These are phyloP conservation scores for Ustilago esculenta DNA, from an alignment of 1,284 basidiomycete species.

Conservation along the genomic window DNA sequence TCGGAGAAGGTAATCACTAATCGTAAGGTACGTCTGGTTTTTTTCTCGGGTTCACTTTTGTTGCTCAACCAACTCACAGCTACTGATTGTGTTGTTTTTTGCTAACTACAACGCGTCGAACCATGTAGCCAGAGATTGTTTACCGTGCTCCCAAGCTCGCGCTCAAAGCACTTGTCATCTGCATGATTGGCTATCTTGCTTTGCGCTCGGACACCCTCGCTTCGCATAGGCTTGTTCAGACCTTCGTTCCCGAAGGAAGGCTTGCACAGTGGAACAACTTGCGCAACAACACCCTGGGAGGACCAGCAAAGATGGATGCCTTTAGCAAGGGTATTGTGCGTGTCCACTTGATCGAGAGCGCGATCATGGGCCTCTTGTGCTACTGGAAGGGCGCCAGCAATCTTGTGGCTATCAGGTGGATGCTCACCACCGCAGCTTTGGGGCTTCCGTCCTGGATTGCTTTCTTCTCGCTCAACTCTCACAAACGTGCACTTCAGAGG, in stretches of 20 bases:
- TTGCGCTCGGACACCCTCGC: slow-evolving; percentile 39
- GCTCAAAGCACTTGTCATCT: slow-evolving; percentile 2
- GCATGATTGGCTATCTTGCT: slow-evolving; percentile 16
- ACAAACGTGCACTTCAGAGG: slow-evolving; percentile 19
- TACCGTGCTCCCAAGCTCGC: slow-evolving; percentile 38
- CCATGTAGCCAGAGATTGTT: slow-evolving; percentile 38
- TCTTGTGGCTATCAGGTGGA: slow-evolving; percentile 35
- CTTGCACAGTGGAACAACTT: slow-evolving; percentile 35
- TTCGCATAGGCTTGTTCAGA: slow-evolving; percentile 20
- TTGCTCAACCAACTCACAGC: too few relatives aligned
- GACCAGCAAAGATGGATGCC: slow-evolving; percentile 32
- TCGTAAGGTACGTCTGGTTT: slow-evolving; percentile 21
- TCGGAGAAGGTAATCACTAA: slow-evolving; percentile 41
- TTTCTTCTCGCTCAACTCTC: slow-evolving; percentile 51
- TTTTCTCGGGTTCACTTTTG: too few relatives aligned
- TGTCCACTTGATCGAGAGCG: slow-evolving; percentile 26
- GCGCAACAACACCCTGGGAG: slow-evolving; percentile 34
- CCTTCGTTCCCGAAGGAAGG: slow-evolving; percentile 15
- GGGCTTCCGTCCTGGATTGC: slow-evolving; percentile 51
- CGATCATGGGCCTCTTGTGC: slow-evolving; percentile 30
- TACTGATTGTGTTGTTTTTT: too few relatives aligned
- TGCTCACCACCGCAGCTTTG: slow-evolving; percentile 22
- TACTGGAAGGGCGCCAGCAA: slow-evolving; percentile 34
- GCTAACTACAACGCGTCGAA: too few relatives aligned
- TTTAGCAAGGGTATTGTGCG: slow-evolving; percentile 29